These are phyloP conservation scores for Fusarium sp. DNA, from an alignment of 2,329 filamentous ascomycete genomes.

Conservation along the genomic window DNA sequence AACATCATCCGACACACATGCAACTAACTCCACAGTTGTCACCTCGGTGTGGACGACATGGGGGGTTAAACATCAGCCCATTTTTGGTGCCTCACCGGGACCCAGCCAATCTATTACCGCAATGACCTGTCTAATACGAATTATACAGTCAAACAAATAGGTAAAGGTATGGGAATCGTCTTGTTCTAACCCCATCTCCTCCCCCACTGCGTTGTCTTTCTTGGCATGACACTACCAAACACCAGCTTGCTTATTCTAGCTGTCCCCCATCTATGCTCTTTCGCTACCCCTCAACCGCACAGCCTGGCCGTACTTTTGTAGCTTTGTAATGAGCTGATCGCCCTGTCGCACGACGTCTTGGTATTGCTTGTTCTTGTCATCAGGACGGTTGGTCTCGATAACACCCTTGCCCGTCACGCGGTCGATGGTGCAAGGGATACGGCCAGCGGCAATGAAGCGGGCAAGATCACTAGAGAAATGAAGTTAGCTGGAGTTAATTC, in stretches of 20 bases:
- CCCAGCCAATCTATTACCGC: conserved; percentile 41
- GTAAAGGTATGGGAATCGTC: conserved; percentile 34
- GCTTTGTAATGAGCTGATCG: conserved; percentile 96
- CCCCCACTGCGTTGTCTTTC: conserved; percentile 18
- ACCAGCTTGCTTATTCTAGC: neutral
- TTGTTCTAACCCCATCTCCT: conserved; percentile 9
- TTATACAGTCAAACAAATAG: conserved; percentile 45
- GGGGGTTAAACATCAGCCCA: conserved; percentile 16
- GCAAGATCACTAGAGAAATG: conserved; percentile 78
- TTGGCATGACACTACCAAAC: conserved; percentile 28
- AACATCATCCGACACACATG: conserved; percentile 10
- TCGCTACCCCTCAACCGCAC: conserved; percentile 95
- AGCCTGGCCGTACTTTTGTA: conserved; percentile 98
- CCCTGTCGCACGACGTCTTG: conserved; percentile 97
- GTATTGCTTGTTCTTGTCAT: conserved; percentile 99
- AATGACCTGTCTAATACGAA: conserved; percentile 46
- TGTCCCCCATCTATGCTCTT: conserved; percentile 65
- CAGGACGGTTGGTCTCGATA: conserved; percentile 96
- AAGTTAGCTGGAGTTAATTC: neutral
- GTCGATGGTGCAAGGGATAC: conserved; percentile 97
- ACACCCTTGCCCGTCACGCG: conserved; percentile 95
- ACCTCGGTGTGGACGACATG: conserved; percentile 10
- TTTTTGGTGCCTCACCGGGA: conserved; percentile 33
- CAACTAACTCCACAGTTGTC: conserved; percentile 22
- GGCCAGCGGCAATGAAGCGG: conserved; percentile 94